Conservation (phyloP, 1,284 basidiomycete genomes). For the Cutaneotrichosporon sp. region DNA sequence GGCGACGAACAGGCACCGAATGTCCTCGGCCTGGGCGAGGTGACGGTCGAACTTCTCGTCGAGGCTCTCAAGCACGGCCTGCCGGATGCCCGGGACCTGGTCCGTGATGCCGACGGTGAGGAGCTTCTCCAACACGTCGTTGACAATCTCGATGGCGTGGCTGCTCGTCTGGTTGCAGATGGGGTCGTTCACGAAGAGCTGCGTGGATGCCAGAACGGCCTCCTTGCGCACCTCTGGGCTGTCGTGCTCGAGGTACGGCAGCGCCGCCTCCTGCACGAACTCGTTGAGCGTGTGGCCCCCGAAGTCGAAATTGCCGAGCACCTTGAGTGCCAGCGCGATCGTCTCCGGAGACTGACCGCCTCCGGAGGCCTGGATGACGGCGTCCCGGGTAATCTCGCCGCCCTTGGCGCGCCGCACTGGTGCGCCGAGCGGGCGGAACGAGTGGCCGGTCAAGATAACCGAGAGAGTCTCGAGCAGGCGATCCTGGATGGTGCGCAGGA, state of each 20-base stretch:
- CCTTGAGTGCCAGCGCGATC: constrained; percentile 81
- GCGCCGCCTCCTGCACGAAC: constrained; percentile 87
- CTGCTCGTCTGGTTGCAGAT: constrained; percentile 96
- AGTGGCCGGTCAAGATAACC: constrained; percentile 73
- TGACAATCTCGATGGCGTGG: constrained; percentile 96
- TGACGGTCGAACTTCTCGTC: constrained; percentile 97
- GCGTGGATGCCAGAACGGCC: constrained; percentile 90
- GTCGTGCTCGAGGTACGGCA: constrained; percentile 95
- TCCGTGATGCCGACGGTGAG: constrained; percentile 97
- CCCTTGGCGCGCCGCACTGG: constrained; percentile 47
- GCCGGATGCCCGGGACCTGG: constrained; percentile 74
- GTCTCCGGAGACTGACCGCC: constrained; percentile 67
- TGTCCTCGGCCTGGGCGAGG: constrained; percentile 97
- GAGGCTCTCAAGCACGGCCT: constrained; percentile 81
- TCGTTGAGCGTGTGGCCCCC: constrained; percentile 93
- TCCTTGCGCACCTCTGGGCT: constrained; percentile 83
- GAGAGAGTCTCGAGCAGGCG: constrained; percentile 83
- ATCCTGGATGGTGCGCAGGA: constrained; percentile 92
- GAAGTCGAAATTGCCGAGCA: constrained; percentile 93
- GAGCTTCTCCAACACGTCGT: constrained; percentile 95
- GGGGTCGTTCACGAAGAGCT: constrained; percentile 89
- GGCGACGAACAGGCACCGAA: constrained; percentile 94
- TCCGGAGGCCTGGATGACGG: constrained; percentile 51
- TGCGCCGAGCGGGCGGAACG: constrained; percentile 83
- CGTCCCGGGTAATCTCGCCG: constrained; percentile 61